Base-by-base conservation (phyloP, 306 rosid species). In the Oemleria cerasiformis region DNA sequence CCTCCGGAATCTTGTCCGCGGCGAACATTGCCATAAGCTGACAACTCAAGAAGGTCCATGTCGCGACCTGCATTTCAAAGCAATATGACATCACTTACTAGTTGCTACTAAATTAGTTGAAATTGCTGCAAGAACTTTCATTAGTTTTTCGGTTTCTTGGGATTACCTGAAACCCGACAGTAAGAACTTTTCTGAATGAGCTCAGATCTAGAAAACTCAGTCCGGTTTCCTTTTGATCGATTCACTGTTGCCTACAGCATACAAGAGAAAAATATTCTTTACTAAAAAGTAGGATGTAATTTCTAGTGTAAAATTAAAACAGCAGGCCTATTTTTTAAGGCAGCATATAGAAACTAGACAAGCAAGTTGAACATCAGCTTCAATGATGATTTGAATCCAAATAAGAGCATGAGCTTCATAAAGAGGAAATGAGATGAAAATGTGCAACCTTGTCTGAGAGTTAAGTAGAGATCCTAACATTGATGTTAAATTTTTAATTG, bases 111-210 rank as follows among this genome's bases (percentile, higher is more conserved):
- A 59, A 49, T 61, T 67, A 21, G 62, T 80, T 21, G 65, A 71
- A 75, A 34, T 44, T 59, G 38, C 55, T 13, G 23, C 14, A n/a
- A 62, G 19, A n/a, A 45, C 11, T 16, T 36, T 15, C 14, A 38
- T 59, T 5, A 62, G 30, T 53, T 76, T 58, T 69, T 4, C 12
- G 56, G 68, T 41, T 48, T 74, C 40, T 47, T 54, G 38, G 39
- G 58, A 62, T 40, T 83, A 94, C 98, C 99, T 83, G 91, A 77
- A 72, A 94, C 97, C 80, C 89, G 88, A 84, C 97, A 91, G 39
- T 94, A 89, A 81, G 97, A 91, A 79, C 99, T 91, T 80, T 86
- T 94, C 78, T 86, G 99, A 23, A 85, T 88, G 41, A 94, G 96
- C 21, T 94, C 97, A 40, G 96, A 72, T 77, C 76, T 89, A 16